These are phyloP conservation scores for Tylopilus subfusipes DNA, from an alignment of 768 basidiomycete species.

Conservation along the genomic window DNA sequence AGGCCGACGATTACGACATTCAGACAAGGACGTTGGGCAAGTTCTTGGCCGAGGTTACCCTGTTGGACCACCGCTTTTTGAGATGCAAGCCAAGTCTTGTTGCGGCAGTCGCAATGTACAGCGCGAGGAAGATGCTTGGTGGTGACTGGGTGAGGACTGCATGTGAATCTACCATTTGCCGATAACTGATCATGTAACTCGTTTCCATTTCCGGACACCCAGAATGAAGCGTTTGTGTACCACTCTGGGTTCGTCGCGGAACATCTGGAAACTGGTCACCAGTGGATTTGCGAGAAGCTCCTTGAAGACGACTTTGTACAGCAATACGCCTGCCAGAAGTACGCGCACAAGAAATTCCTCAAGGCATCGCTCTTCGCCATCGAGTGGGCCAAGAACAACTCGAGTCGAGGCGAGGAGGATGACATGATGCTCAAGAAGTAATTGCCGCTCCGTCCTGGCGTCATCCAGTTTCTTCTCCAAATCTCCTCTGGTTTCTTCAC, in stretches of 20 bases:
- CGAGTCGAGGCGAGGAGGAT: constrained; percentile 35
- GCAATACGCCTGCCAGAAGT: constrained; percentile 92
- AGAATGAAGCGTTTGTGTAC: constrained; percentile 90
- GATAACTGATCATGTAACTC: constrained; percentile 33
- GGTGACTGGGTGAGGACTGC: constrained; percentile 85
- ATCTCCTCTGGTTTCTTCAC: constrained; percentile 23
- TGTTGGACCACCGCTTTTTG: constrained; percentile 90
- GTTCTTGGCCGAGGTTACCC: constrained; percentile 94
- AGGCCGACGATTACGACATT: constrained; percentile 97
- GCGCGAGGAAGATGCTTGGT: constrained; percentile 87
- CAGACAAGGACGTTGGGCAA: constrained; percentile 97
- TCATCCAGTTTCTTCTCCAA: constrained; percentile 19
- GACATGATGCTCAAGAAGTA: constrained; percentile 31
- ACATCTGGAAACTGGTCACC: constrained; percentile 78
- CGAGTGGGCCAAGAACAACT: constrained; percentile 63
- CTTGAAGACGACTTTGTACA: constrained; percentile 74
- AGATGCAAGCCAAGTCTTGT: constrained; percentile 90
- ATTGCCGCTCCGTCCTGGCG: constrained; percentile 12
- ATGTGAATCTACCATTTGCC: constrained; percentile 10
- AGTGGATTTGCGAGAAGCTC: constrained; percentile 80
- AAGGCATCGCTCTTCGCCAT: constrained; percentile 80
- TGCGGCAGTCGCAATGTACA: constrained; percentile 97
- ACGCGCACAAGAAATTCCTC: constrained; percentile 96
- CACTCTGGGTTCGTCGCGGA: constrained; percentile 91
- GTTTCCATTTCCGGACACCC: constrained; percentile 24